Evolutionary conservation across 73 alveolate genomes (phyloP), one percentile per base, ranked within the genome.

Genomic region (Vitrella brassicaformis): DNA sequence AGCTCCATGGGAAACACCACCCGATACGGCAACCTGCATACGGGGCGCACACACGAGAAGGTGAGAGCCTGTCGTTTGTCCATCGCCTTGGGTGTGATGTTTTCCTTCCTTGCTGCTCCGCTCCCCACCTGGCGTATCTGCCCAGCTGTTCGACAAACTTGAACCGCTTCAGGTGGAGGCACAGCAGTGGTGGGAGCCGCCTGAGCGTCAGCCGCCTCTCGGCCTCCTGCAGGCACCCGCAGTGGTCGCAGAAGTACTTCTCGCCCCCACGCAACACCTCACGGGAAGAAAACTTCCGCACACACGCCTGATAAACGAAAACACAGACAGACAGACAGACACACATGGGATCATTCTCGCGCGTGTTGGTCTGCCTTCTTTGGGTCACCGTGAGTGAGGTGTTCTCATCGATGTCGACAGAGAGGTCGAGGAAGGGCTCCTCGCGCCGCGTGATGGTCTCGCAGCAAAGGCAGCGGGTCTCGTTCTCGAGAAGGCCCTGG

Each of bases 121-220:
- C n/a, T n/a, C n/a, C n/a, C n/a, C n/a, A n/a, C n/a, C n/a, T n/a
- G n/a, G n/a, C n/a, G 71, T 80, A 30, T 71, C 90, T 83, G 81
- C 75, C 66, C 28, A 72, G 31, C 86, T 78, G 67, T 47, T 70
- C 79, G 67, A 79, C 81, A 72, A 72, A 75, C 78, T 88, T 85
- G 81, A 90, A 90, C 80, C 96, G 72, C 85, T 90, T 90, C 75
- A 90, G 78, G 71, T 90, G 94, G 27, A 90, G 81, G 27, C 86
- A 75, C 56, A 90, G 90, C 8, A 78, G 81, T 81, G 82, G 71
- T 10, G 96, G 96, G 68, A 82, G 78, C 66, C 72, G 68, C 68
- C 82, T 81, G 47, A 90, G 80, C 81, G 80, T 72, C 87, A 90
- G 70, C 77, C 81, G 73, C 47, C 77, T 87, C 30, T 87, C 79